Evolutionary conservation across 345 rosid species (phyloP), one percentile per base, ranked within the genome.

Genomic region (Eucalyptus caleyi): DNA sequence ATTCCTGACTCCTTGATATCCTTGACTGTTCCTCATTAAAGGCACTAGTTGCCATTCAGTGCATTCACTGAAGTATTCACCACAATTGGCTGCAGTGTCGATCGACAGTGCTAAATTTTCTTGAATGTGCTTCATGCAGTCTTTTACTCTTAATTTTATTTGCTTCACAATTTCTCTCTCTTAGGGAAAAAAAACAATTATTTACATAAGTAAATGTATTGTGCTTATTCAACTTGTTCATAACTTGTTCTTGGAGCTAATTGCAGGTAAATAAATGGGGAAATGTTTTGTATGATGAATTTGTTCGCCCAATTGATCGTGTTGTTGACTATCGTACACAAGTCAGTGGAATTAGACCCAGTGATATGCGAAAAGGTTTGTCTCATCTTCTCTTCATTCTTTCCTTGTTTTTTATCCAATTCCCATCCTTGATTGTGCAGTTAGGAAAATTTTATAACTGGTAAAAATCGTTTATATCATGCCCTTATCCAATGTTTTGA

Each of bases 191-290:
- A 30, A 86, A 50, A 23, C 27, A 50, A 56, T 86, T 53, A 40
- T 62, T 54, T 62, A 42, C 53, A 53, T 19, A 50, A 27, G 59
- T 72, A 40, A 62, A 19, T 24, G 24, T 86, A 13, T 77, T 88
- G 59, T 16, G n/a, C 65, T 80, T 86, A 44, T 47, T 54, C 67
- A 89, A 86, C 85, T 87, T 85, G 86, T 86, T 90, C 86, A 54
- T 90, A 88, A 19, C 86, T 90, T 56, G 50, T 11, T 62, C 62
- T 89, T 90, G 27, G 44, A 93, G 80, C 82, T 93, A 54, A 87
- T 95, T 92, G 65, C 94, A 96, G 99, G 98, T 98, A 90, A 98
- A 98, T 88, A 93, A 91, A 92, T 96, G 99, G 98, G 96, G 99
- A 50, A 98, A 98, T 92, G 95, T 97, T 88, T 56, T 97, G 65